Evolutionary conservation across 345 rosid genomes (phyloP).

Genomic region (Arabis hirsuta): DNA sequence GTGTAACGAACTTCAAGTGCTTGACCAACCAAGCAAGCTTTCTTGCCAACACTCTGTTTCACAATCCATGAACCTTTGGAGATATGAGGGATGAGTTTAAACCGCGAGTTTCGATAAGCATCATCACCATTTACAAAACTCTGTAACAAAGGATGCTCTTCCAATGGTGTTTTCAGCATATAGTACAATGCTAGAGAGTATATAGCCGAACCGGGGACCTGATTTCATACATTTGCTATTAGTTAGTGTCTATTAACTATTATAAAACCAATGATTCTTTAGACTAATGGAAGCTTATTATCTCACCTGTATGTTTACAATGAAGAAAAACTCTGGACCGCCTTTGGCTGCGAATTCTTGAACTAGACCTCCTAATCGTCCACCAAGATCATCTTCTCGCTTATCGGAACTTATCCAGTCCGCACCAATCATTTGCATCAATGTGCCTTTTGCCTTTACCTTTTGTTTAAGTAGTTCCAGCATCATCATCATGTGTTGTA

Average conservation of each 20-base stretch:
- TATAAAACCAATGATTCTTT: background rate
- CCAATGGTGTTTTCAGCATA: slow-evolving; percentile 71
- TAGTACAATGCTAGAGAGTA: slow-evolving; percentile 75
- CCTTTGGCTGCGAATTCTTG: slow-evolving; percentile 64
- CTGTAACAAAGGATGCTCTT: slow-evolving; percentile 71
- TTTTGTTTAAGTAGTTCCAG: slow-evolving; percentile 31
- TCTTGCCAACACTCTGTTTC: slow-evolving; percentile 94
- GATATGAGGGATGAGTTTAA: slow-evolving; percentile 91
- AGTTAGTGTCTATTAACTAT: background rate
- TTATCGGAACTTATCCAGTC: slow-evolving; percentile 85
- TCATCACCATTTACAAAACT: slow-evolving; percentile 88
- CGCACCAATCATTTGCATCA: slow-evolving; percentile 93
- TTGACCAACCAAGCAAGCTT: slow-evolving; percentile 81
- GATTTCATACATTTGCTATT: slow-evolving; percentile 21
- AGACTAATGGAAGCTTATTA: background rate
- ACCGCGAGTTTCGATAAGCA: slow-evolving; percentile 86
- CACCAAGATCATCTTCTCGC: slow-evolving; percentile 77
- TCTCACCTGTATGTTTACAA: slow-evolving; percentile 76
- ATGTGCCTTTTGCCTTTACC: slow-evolving; percentile 70
- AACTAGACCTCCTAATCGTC: slow-evolving; percentile 70
- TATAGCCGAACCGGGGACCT: slow-evolving; percentile 76
- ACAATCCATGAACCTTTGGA: slow-evolving; percentile 99
- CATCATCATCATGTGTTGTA: background rate
- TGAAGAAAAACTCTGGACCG: slow-evolving; percentile 79
- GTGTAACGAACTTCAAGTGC: slow-evolving; percentile 68